Percentiles rank a stretch among this genome's conserved stretches.
Conservation (phyloP, 163 green algal genomes). For the Volvox carteri region DNA sequence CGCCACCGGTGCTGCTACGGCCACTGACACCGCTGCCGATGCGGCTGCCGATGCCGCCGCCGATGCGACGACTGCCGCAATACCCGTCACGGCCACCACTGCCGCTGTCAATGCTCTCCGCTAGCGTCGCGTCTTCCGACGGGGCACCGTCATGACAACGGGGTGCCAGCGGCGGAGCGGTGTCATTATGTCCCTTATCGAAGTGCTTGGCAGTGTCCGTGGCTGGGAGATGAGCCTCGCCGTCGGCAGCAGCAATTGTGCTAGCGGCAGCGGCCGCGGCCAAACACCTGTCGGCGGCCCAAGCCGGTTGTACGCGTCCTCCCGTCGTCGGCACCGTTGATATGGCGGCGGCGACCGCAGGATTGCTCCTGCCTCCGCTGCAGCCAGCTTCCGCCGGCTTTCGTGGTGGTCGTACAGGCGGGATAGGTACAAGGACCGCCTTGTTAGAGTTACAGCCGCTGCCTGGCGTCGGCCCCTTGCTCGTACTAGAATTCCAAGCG, state of each 20-base stretch:
- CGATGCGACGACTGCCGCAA: neutral
- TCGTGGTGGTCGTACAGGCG: neutral
- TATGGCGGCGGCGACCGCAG: neutral
- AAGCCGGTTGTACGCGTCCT: too few species aligned
- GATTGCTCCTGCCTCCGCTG: neutral
- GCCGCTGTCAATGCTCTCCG: too few species aligned
- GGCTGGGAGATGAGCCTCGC: neutral
- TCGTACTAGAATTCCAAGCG: slow-evolving; percentile 1
- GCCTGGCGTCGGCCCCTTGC: neutral
- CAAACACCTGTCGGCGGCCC: too few species aligned
- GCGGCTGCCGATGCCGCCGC: neutral
- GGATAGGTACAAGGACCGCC: neutral
- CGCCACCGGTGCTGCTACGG: too few species aligned
- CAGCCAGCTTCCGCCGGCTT: neutral
- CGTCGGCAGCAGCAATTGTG: neutral
- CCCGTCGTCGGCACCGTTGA: too few species aligned
- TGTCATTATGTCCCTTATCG: too few species aligned
- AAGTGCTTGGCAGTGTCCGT: neutral
- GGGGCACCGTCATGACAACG: too few species aligned
- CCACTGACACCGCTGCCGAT: too few species aligned
- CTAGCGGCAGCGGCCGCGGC: neutral
- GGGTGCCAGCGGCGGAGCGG: too few species aligned
- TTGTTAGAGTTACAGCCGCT: neutral
- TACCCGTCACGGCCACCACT: neutral
- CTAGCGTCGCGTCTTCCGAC: too few species aligned